phyloP scores from a whole-genome alignment of 176 grass and related monocot genomes.

The Musa beccarii region DNA sequence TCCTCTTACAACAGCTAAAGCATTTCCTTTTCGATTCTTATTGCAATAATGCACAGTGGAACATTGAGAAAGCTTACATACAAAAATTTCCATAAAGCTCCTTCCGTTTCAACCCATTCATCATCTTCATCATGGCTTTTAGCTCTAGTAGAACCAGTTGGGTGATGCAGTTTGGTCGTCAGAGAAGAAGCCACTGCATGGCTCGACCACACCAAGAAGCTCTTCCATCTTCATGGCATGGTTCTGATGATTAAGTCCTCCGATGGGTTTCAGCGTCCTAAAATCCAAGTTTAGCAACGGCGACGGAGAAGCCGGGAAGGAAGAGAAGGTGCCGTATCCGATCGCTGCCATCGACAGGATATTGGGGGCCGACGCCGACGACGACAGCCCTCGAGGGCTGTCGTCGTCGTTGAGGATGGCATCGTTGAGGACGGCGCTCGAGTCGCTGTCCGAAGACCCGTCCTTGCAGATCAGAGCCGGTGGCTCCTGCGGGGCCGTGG shows the following conservation, averaged over 20 bases:
- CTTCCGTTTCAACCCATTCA: not conserved
- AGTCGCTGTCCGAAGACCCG: conserved; percentile 64
- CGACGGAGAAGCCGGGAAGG: not conserved
- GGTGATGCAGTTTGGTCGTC: conserved; percentile 46
- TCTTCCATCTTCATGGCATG: conserved; percentile 45
- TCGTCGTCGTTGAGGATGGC: conserved; percentile 14
- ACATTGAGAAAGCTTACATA: not conserved
- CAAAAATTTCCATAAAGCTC: not conserved
- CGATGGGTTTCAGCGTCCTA: not conserved
- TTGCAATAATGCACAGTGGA: too few species aligned
- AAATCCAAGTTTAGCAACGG: not conserved
- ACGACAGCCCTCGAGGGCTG: conserved; percentile 16
- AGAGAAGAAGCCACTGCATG: conserved; percentile 59
- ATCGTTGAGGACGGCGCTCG: conserved; percentile 55
- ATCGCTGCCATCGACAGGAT: not conserved
- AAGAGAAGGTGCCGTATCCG: not conserved
- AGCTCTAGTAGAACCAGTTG: conserved; percentile 40
- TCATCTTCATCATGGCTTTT: conserved; percentile 1
- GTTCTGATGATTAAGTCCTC: conserved; percentile 17
- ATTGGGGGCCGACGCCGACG: not conserved
- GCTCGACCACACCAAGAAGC: conserved; percentile 38
- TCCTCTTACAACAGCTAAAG: too few species aligned
- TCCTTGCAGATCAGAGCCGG: conserved; percentile 20
- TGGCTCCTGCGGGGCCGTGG: not conserved
- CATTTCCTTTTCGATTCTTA: too few species aligned